Conservation (phyloP, 345 rosid species). For the Ceriops zippeliana region DNA sequence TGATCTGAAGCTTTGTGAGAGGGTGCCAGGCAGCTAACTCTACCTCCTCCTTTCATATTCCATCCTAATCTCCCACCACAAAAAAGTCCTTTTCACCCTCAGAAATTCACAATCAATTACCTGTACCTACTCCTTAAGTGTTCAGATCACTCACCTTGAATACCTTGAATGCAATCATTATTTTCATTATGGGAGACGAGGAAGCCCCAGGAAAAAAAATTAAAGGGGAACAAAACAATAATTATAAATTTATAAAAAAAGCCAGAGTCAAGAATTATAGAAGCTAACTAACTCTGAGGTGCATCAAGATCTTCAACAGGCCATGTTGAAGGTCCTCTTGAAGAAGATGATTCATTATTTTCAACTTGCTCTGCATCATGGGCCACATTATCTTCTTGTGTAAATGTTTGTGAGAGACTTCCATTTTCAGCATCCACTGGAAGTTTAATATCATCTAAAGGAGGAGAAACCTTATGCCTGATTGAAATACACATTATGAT, state of each 20-base stretch:
- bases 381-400: slow-evolving; percentile 33
- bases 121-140: background rate
- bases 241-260: background rate
- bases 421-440: slow-evolving; percentile 41
- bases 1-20: background rate
- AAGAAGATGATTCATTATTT: slow-evolving; percentile 33
- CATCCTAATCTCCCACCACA: background rate
- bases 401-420: slow-evolving; percentile 19
- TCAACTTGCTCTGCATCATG: slow-evolving; percentile 27
- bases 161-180: too few species aligned
- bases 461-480: slow-evolving; percentile 48
- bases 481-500: slow-evolving; percentile 20
- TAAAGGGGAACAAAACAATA: too few species aligned
- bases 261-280: slow-evolving; percentile 8
- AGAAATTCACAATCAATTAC: background rate
- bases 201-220: too few species aligned
- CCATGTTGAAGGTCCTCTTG: slow-evolving; percentile 42
- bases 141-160: background rate
- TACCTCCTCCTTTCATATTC: background rate
- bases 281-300: slow-evolving; percentile 61
- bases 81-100: background rate
- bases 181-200: too few species aligned
- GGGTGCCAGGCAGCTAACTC: background rate
- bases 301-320: slow-evolving; percentile 58
- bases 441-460: slow-evolving; percentile 33